Evolutionary conservation across 1,139 yeast genomes (phyloP).

Genomic region (Yamadazyma friedrichii): DNA sequence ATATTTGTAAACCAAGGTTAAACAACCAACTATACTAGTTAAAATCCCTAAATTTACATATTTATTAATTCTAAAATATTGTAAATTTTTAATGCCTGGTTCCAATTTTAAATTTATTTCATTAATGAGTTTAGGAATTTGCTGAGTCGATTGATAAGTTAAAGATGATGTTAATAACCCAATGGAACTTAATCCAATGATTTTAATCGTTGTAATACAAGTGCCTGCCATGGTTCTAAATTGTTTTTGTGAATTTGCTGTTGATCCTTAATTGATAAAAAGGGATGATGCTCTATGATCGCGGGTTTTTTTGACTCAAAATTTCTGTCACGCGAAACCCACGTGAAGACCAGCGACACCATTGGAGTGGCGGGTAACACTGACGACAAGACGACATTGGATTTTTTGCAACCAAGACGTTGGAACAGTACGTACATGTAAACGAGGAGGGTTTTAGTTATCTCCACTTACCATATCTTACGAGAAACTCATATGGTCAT

Average conservation of each 20-base stretch:
- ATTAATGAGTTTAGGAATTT: constrained; percentile 36
- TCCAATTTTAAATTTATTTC: constrained; percentile 20
- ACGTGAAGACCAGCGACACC: too few relatives aligned
- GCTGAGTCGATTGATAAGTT: constrained; percentile 32
- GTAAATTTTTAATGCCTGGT: constrained; percentile 4
- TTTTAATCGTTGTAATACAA: constrained; percentile 50
- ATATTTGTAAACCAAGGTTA: constrained; percentile 40
- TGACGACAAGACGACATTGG: too few relatives aligned
- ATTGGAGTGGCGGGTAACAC: too few relatives aligned
- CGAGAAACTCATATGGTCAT: too few relatives aligned
- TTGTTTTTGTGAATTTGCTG: constrained; percentile 22
- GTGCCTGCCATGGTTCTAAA: constrained; percentile 52
- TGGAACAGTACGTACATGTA: too few relatives aligned
- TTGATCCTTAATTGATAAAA: constrained; percentile 31
- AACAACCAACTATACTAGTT: constrained; percentile 37
- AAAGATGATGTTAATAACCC: constrained; percentile 49
- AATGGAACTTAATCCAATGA: constrained; percentile 51
- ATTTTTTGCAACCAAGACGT: too few relatives aligned
- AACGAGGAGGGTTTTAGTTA: too few relatives aligned
- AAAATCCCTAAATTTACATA: constrained; percentile 26
- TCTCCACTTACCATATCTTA: too few relatives aligned
- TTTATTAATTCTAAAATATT: constrained; percentile 26
- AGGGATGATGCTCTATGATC: constrained; percentile 68
- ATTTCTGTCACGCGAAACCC: too few relatives aligned
- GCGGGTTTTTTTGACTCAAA: not conserved